Base-by-base conservation (phyloP, 768 basidiomycete species). In the Russula compacta region DNA sequence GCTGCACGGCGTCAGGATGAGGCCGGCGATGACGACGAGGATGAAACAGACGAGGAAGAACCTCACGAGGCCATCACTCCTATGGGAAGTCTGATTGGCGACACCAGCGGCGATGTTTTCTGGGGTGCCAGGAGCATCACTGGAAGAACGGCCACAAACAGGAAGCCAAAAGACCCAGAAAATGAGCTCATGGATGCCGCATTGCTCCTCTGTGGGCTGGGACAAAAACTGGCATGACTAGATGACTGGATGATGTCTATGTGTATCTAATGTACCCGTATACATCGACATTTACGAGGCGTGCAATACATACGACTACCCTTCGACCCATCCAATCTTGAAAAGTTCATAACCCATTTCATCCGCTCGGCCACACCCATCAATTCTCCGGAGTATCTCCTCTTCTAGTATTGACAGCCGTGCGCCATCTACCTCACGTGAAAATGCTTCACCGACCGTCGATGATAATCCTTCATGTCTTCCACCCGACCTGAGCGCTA, bases 261-360 rank as follows among this genome's bases (percentile, higher is more conserved):
- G n/a, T 63, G 61, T 63, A 53, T 54, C 33, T 63, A 58, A 29
- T 63, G 52, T 63, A 63, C 53, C 29, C 24, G 21, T 29, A 29
- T 68, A 72, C 55, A 80, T 80, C 78, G 67, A 73, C 57, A 81
- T 2, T 80, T 79, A 67, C 39, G 43, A 54, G 47, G 43, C 10
- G 44, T 55, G 48, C 47, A 55, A 61, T 52, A 50, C 29, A n/a
- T 52, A 35, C 35, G 39, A 36, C 11, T 59, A 46, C 47, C 39
- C 53, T 46, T 48, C 43, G n/a, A 73, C 71, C 88, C 89, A 91
- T n/a, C 83, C 83, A 71, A 92, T 86, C 74, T 81, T 79, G 68
- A 82, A 89, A 59, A 88, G 68, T 65, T 71, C 77, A 68, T 92
- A 93, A 32, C 81, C 82, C 60, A 77, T 77, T 73, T 92, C 86